These are phyloP conservation scores for Talaromyces islandicus DNA, from an alignment of 2,329 filamentous ascomycete species.

Conservation along the genomic window DNA sequence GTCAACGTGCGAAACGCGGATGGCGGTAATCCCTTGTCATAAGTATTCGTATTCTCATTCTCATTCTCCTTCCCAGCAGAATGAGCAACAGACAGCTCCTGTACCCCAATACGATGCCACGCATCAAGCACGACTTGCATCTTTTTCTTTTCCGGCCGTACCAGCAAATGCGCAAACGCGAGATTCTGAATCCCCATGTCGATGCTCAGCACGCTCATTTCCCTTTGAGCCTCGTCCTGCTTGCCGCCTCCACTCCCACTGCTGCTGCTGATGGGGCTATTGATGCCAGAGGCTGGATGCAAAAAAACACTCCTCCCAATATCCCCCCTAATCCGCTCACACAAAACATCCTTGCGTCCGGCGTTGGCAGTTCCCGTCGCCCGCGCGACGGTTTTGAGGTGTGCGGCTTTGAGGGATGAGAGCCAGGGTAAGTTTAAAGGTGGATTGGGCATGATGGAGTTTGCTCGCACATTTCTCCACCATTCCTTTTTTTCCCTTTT, in stretches of 20 bases:
- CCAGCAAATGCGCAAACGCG: conserved; percentile 60
- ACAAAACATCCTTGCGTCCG: conserved; percentile 55
- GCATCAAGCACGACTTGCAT: conserved; percentile 28
- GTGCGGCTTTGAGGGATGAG: conserved; percentile 42
- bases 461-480: background rate
- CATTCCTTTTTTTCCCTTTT: background rate
- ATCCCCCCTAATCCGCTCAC: conserved; percentile 41
- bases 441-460: background rate
- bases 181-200: conserved; percentile 82
- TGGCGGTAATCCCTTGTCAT: background rate
- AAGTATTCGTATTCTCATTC: no score
- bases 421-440: conserved; percentile 18
- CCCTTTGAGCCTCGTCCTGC: background rate
- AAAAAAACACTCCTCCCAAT: conserved; percentile 12
- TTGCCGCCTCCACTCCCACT: no score
- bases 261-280: background rate
- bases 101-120: conserved; percentile 37
- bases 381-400: conserved; percentile 55
- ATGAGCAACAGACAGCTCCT: conserved; percentile 16
- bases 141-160: conserved; percentile 15
- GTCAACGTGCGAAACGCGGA: conserved; percentile 8
- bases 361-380: conserved; percentile 54
- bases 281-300: background rate
- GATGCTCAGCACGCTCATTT: conserved; percentile 62
- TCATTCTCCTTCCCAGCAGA: no score